These are phyloP conservation scores for Berkeleyomyces basicola DNA, from an alignment of 2,329 filamentous ascomycete genomes.

Conservation along the genomic window DNA sequence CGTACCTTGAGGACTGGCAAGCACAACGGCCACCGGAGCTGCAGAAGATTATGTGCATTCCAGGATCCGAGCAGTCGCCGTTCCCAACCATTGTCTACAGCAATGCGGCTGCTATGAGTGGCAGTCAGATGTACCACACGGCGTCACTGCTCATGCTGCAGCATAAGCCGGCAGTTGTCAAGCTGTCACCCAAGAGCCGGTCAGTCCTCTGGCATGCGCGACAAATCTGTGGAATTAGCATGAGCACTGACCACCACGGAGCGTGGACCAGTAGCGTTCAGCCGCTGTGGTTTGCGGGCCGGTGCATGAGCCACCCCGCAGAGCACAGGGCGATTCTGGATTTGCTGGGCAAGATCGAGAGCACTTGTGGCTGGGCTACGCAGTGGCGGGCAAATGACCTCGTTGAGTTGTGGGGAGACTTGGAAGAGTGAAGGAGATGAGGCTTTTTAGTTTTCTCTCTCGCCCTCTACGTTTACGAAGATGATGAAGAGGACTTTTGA, in stretches of 20 bases:
- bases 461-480: background rate
- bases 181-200: constrained; percentile 25
- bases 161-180: constrained; percentile 24
- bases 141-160: constrained; percentile 35
- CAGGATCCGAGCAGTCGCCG: constrained; percentile 27
- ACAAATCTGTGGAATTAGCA: constrained; percentile 35
- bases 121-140: constrained; percentile 38
- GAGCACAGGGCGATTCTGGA: constrained; percentile 29
- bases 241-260: constrained; percentile 34
- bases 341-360: constrained; percentile 31
- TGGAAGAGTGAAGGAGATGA: constrained; percentile 17
- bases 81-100: constrained; percentile 35
- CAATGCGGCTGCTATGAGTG: constrained; percentile 34
- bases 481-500: background rate
- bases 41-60: constrained; percentile 22
- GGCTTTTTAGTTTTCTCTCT: background rate
- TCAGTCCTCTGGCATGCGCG: constrained; percentile 35
- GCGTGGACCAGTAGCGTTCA: constrained; percentile 39
- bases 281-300: constrained; percentile 36
- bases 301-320: constrained; percentile 31
- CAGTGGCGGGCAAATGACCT: constrained; percentile 36
- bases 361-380: constrained; percentile 36
- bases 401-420: constrained; percentile 33
- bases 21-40: constrained; percentile 22
- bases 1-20: constrained; percentile 27